These are phyloP conservation scores for Detonula confervacea DNA, from an alignment of 352 stramenopile species.

Conservation along the genomic window DNA sequence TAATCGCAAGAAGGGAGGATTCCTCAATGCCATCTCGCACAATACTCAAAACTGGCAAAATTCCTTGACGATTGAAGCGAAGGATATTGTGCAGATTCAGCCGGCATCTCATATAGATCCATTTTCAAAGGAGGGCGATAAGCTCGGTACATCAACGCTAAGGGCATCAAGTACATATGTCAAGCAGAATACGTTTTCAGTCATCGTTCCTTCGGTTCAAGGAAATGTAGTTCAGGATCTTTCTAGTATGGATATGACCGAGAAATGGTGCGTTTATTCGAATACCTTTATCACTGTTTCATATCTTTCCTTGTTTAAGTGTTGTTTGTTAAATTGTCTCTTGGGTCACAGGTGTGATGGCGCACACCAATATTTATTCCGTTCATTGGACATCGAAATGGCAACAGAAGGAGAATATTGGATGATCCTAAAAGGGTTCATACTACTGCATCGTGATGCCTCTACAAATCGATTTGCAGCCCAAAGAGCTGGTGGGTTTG, in stretches of 20 bases:
- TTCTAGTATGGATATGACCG: constrained; percentile 45
- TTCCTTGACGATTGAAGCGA: constrained; percentile 55
- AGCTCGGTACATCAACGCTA: constrained; percentile 67
- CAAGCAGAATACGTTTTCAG: constrained; percentile 72
- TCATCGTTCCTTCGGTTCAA: constrained; percentile 61
- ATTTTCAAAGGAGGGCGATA: constrained; percentile 55
- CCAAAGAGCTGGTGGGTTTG: constrained; percentile 75
- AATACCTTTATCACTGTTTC: constrained; percentile 5
- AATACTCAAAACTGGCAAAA: constrained; percentile 38
- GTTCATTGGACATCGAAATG: constrained; percentile 80
- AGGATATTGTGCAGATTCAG: constrained; percentile 81
- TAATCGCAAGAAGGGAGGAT: constrained; percentile 48
- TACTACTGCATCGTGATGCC: constrained; percentile 82
- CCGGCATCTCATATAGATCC: constrained; percentile 72
- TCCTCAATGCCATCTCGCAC: constrained; percentile 44
- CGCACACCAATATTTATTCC: constrained; percentile 50
- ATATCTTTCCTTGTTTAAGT: background rate
- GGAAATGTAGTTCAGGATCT: constrained; percentile 45
- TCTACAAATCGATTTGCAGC: constrained; percentile 71
- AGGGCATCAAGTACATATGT: constrained; percentile 73
- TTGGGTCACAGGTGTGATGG: constrained; percentile 38
- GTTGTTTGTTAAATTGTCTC: background rate
- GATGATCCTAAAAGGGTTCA: constrained; percentile 83
- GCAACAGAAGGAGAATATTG: constrained; percentile 86
- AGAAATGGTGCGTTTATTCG: constrained; percentile 43